Base-by-base conservation (phyloP, 805 yeast species). In the Pichia nanzhaoensis region DNA sequence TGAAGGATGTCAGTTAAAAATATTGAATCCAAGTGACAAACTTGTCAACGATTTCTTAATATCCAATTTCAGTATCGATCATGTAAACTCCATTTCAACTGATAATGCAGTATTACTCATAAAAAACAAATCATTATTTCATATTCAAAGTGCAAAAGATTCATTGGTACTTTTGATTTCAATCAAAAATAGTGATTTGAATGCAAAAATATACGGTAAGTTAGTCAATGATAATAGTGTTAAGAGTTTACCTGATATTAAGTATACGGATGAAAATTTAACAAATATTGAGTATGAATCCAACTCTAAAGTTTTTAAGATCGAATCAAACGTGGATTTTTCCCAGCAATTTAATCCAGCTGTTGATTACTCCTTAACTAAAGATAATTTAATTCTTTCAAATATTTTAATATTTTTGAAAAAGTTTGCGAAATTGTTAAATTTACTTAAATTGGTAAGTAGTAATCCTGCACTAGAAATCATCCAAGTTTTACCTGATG, bases 1-100 rank as follows among this genome's bases (percentile, higher is more conserved):
- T 14, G 65, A 67, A 45, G 65, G 67, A 0, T 69, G 77, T 41
- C 56, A 59, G 33, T 64, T 69, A 43, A 58, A 70, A 30, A 57
- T 64, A 19, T 46, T 63, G 16, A 57, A 60, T 34, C 50, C 51
- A 10, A 41, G 45, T 17, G 58, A 59, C 27, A 16, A 45, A 20
- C 39, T 47, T 3, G 57, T 54, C 16, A 47, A 52, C 21, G 35
- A 49, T 14, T 59, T 60, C 35, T 44, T 58, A 37, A 40, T 21
- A 18, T 31, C 20, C 41, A 65, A 69, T n/a, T 63, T 66, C n/a
- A 54, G 61, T 14, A 41, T 51, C 20, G 40, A 44, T n/a, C 24
- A 41, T 30, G 22, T 33, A 10, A 34, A 30, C 14, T 13, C 16
- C 5, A 39, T 19, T 10, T 43, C 53, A 43, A 30, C 37, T 16